Conservation (phyloP, 495 filamentous ascomycete genomes). For the Tuber indicum region DNA sequence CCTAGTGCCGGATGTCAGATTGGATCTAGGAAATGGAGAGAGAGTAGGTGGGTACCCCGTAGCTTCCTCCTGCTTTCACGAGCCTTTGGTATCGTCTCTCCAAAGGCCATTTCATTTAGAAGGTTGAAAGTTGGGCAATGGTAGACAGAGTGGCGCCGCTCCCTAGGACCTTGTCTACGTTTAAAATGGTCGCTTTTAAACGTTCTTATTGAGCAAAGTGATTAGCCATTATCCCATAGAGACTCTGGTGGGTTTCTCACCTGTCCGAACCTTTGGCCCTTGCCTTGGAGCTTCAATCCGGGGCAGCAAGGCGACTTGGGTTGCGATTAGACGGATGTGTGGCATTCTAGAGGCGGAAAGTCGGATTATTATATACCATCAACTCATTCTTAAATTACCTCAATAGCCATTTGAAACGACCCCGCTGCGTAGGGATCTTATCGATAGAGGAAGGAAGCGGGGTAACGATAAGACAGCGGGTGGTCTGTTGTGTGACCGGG, state of each 20-base stretch:
- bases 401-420: background rate
- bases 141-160: background rate
- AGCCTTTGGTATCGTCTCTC: background rate
- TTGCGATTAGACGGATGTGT: background rate
- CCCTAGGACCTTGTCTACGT: background rate
- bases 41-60: background rate
- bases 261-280: background rate
- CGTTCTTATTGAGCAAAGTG: background rate
- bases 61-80: background rate
- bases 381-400: background rate
- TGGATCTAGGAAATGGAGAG: background rate
- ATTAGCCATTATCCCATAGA: background rate
- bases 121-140: background rate
- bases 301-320: background rate
- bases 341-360: background rate
- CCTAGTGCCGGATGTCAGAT: background rate
- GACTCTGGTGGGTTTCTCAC: background rate
- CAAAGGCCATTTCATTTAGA: background rate
- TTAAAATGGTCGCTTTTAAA: background rate
- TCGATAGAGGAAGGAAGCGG: background rate
- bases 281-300: background rate
- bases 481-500: background rate
- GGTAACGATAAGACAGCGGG: background rate
- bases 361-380: background rate
- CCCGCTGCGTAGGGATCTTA: background rate